Conservation (phyloP, 2,329 filamentous ascomycete species). For the Periconia sp. region DNA sequence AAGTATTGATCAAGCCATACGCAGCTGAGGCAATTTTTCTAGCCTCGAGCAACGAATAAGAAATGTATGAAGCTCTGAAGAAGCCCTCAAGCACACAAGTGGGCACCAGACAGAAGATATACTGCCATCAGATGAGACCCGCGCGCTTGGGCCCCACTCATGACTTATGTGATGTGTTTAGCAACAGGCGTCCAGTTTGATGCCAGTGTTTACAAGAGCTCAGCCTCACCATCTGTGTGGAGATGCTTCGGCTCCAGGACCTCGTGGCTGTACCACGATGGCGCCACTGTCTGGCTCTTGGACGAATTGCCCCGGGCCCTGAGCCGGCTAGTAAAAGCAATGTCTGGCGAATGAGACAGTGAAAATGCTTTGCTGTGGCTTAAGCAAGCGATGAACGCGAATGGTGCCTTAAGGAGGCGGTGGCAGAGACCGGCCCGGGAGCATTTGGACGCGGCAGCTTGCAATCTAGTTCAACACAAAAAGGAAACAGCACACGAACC, state of each 20-base stretch:
- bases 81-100: slow-evolving; percentile 11
- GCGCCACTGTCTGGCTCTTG: too few relatives aligned
- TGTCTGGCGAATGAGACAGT: too few relatives aligned
- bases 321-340: too few relatives aligned
- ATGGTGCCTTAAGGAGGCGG: slow-evolving; percentile 24
- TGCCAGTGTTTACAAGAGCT: slow-evolving; percentile 25
- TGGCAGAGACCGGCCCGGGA: slow-evolving; percentile 27
- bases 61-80: slow-evolving; percentile 13
- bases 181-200: slow-evolving; percentile 30
- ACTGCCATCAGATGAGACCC: slow-evolving; percentile 28
- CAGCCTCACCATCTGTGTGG: slow-evolving; percentile 37
- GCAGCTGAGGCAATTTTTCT: slow-evolving; percentile 20
- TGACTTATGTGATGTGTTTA: slow-evolving; percentile 20
- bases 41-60: slow-evolving; percentile 8
- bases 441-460: slow-evolving; percentile 8
- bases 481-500: slow-evolving; percentile 15
- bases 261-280: too few relatives aligned
- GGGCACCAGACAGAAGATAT: slow-evolving; percentile 31
- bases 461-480: slow-evolving; percentile 17
- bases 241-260: slow-evolving; percentile 20
- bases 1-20: slow-evolving; percentile 19
- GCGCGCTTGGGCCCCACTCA: slow-evolving; percentile 22
- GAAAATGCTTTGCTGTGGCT: too few relatives aligned
- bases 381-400: too few relatives aligned
- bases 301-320: too few relatives aligned